These are phyloP conservation scores for Cryptosporidium canis DNA, from an alignment of 169 alveolate genomes.

Conservation along the genomic window DNA sequence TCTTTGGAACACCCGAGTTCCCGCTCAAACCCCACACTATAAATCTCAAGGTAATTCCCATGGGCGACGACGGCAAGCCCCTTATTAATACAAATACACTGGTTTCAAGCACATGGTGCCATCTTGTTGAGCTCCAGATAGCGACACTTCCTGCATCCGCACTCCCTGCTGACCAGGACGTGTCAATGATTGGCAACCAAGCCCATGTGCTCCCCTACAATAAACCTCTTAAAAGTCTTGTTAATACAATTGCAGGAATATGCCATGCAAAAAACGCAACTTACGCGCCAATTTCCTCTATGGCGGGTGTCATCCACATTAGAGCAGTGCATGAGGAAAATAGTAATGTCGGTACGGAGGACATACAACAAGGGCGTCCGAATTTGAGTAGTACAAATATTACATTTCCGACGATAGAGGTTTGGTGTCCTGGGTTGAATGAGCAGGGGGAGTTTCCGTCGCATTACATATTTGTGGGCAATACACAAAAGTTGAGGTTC, in stretches of 20 bases:
- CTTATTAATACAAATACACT: constrained; percentile 18
- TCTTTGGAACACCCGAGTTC: constrained; percentile 61
- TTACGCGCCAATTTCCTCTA: constrained; percentile 7
- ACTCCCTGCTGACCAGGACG: constrained; percentile 70
- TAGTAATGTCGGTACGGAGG: constrained; percentile 21
- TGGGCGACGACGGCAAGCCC: constrained; percentile 54
- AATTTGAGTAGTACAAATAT: neutral
- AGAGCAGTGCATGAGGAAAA: constrained; percentile 66
- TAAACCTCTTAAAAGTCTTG: constrained; percentile 48
- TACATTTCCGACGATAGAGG: constrained; percentile 45
- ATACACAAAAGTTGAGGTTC: constrained; percentile 32
- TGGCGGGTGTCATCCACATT: constrained; percentile 54
- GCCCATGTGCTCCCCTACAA: constrained; percentile 58
- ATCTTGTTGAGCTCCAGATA: constrained; percentile 63
- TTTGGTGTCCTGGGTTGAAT: constrained; percentile 55
- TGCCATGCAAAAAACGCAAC: constrained; percentile 42
- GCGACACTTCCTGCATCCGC: constrained; percentile 71
- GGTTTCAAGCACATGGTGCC: constrained; percentile 67
- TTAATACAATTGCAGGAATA: constrained; percentile 56
- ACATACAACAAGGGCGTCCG: neutral
- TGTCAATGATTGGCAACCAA: constrained; percentile 56
- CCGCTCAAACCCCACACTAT: constrained; percentile 71
- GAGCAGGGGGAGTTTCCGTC: constrained; percentile 72
- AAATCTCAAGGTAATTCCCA: constrained; percentile 46
- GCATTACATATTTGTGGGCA: constrained; percentile 53